Base-by-base conservation (phyloP, 2,329 filamentous ascomycete species). In the Dothistroma pini region DNA sequence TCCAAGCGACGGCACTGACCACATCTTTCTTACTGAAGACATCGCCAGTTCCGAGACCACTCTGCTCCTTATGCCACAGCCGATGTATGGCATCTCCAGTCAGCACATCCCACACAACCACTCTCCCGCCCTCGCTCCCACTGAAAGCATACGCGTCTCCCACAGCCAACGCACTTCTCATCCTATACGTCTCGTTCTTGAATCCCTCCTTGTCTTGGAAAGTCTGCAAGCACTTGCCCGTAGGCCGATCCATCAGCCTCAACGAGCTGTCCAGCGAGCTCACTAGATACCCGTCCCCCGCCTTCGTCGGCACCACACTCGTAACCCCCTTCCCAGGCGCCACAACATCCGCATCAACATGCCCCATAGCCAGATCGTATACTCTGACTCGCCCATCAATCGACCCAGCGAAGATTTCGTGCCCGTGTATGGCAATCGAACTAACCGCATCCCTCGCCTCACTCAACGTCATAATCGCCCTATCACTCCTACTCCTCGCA, bases 61-160 rank as follows among this genome's bases (percentile, higher is more conserved):
- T 60, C 14, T 61, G 63, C 54, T 68, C 62, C 22, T 71, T 72
- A 61, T 82, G 80, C 38, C 73, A 76, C 6, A 96, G 76, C 66
- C 80, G 85, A 34, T 89, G 85, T 60, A 85, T 80, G 55, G 89
- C 73, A 58, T 86, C 84, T 1, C 91, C 93, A 6, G 83, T 88
- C 58, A 96, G 74, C 21, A 96, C 78, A 77, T 97, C 92, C 93
- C 93, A 97, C 1, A 86, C 90, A 79, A 88, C 87, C 8, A 92
- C 76, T 69, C 81, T 81, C 2, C 89, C 89, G 63, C 88, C 80
- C 75, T 97, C 93, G 70, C 92, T 91, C 8, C 93, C 93, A 55
- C 86, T 89, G 3, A 97, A 70, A 1, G 95, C 90, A 54, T 89
- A 88, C 62, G 85, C 87, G 75, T 96, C 93, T 64, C 84, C 86